Conservation (phyloP, 73 alveolate species). For the Stentor coeruleus region DNA sequence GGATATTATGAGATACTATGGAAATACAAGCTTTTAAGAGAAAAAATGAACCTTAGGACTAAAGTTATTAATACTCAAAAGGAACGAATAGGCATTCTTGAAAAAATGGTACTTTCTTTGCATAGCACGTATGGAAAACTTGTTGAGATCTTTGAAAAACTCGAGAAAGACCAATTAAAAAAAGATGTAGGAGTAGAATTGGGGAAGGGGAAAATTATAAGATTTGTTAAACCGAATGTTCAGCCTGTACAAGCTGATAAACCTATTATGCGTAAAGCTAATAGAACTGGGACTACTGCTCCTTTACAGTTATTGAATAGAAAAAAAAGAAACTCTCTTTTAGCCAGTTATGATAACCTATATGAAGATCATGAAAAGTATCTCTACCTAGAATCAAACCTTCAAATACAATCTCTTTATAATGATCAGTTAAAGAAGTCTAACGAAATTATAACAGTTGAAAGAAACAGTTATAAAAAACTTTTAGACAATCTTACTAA, state of each 20-base stretch:
- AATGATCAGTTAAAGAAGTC: slow-evolving; percentile 4
- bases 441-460: neutral
- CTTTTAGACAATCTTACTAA: slow-evolving; percentile 31
- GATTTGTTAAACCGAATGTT: neutral
- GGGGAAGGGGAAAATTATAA: neutral
- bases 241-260: neutral
- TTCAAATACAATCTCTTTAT: neutral
- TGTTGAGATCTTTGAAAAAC: neutral
- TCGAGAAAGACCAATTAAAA: neutral
- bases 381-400: neutral
- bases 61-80: neutral
- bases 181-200: neutral
- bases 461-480: slow-evolving; percentile 9
- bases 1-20: slow-evolving; percentile 2
- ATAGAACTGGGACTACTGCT: neutral
- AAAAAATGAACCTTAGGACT: neutral
- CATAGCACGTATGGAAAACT: neutral
- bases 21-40: neutral
- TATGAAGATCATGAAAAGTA: neutral
- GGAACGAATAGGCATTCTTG: neutral
- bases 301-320: neutral
- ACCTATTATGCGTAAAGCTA: neutral
- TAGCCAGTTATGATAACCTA: neutral
- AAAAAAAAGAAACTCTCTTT: neutral
- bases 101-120: neutral